Base-by-base conservation (phyloP, 2,329 filamentous ascomycete genomes). In the Penicillium psychrosexuale region DNA sequence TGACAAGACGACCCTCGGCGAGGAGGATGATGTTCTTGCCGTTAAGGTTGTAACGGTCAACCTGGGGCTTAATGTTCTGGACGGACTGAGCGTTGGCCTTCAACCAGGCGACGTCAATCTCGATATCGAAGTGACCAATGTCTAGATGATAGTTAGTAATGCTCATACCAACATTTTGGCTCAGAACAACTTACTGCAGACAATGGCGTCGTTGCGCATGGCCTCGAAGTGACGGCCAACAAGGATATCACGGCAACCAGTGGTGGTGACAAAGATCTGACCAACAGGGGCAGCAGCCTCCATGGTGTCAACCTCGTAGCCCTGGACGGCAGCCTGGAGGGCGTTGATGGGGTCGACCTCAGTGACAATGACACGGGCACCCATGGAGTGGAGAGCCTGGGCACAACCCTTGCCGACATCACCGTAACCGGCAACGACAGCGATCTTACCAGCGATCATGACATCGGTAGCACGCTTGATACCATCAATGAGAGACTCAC, bases 381-480 rank as follows among this genome's bases (percentile, higher is more conserved):
- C 93, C 91, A 97, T 96, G 80, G 88, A 88, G 81, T 91, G 88
- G 63, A 99, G 91, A 73, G 93, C 93, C 82, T 94, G 85, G 72
- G 93, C 92, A 77, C 94, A 97, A 70, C 93, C 93, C 88, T 99
- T 99, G 78, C 93, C 93, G 77, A 99, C 94, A 80, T 99, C 93
- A 87, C 93, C 93, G 83, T 88, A 99, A 77, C 94, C 94, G 72
- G 94, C 94, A 67, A 99, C 94, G 67, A 97, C 92, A 66, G 90
- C 91, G 72, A 97, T 86, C 89, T 99, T 97, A 78, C 94, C 94
- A 74, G 94, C 94, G 84, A 97, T 93, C 94, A 99, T 99, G 80
- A 97, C 94, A 83, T 99, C 93, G 78, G 94, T 99, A 70, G 94
- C 93, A 82, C 93, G 93, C 90, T 97, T 99, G 87, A 99, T 97